Percentiles rank a stretch among this genome's conserved stretches.
These are phyloP conservation scores for Auriscalpium vulgare DNA, from an alignment of 768 basidiomycete genomes.

Conservation along the genomic window DNA sequence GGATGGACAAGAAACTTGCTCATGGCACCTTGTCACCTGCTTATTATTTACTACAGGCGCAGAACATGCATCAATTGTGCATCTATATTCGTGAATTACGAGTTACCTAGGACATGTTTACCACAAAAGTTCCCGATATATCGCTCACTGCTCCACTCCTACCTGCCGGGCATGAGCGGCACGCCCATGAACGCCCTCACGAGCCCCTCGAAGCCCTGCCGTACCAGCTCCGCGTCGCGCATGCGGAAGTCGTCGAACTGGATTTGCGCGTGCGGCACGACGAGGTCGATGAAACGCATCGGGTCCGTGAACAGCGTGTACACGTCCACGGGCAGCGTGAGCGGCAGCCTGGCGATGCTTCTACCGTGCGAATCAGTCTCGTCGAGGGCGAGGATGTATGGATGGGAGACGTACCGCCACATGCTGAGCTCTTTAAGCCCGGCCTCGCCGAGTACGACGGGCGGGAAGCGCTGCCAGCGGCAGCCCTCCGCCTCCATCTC, in stretches of 20 bases:
- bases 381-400: background rate
- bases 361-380: conserved; percentile 4
- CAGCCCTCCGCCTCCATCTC: conserved; percentile 31
- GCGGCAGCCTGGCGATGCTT: conserved; percentile 17
- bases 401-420: conserved; percentile 5
- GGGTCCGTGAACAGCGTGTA: conserved; percentile 24
- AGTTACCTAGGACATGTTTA: no score
- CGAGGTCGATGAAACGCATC: conserved; percentile 26
- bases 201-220: conserved; percentile 18
- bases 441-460: conserved; percentile 14
- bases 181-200: background rate
- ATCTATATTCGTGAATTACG: no score
- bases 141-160: no score
- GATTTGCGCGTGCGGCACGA: conserved; percentile 29
- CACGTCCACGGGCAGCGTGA: conserved; percentile 26
- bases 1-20: no score
- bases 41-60: no score
- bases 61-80: no score
- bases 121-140: no score
- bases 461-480: conserved; percentile 29
- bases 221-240: conserved; percentile 34
- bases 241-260: conserved; percentile 36
- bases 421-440: conserved; percentile 6
- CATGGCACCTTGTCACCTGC: no score
- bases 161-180: background rate